Base-by-base conservation (phyloP, 2,329 filamentous ascomycete species). In the Alternaria sp. region DNA sequence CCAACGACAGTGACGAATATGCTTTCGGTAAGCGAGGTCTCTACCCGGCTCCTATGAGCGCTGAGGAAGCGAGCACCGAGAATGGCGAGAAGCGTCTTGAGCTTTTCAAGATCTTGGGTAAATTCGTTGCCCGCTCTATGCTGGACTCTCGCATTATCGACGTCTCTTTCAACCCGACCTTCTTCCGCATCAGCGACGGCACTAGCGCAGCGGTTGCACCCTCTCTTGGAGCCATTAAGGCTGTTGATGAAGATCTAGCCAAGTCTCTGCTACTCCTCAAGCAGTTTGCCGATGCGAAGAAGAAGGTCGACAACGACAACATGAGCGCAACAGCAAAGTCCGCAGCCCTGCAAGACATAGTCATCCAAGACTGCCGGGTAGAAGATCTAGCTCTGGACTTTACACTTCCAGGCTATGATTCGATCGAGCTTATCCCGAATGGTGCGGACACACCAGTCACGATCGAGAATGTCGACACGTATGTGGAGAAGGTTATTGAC, bases 91-190 rank as follows among this genome's bases (percentile, higher is more conserved):
- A 92, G 68, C 89, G 96, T 41, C 82, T 97, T 34, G 90, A 95
- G 69, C 82, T 97, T 18, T 99, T 97, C 83, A 96, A 91, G 78
- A 91, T 94, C 74, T 89, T 99, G 22, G 95, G 95, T 69, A 98
- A 97, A 75, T 99, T 99, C 77, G 94, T 98, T 48, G 95, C 96
- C 30, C 89, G 95, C 51, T 97, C 95, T 0, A 98, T 99, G 95
- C 90, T 99, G 54, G 95, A 99, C 77, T 97, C 94, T 1, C 88
- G 95, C 54, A 98, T 99, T 75, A 97, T 99, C 68, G 95, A 99
- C 72, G 89, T 99, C 67, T 95, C 94, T 57, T 95, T 99, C 81
- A 99, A 97, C 75, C 92, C 95, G 2, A 96, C 93, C 6, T 97
- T 99, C 82, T 99, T 99, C 88, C 92, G 94, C 59, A 91, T 97